Evolutionary conservation across 306 rosid genomes (phyloP).

Genomic region (Abrus precatorius): DNA sequence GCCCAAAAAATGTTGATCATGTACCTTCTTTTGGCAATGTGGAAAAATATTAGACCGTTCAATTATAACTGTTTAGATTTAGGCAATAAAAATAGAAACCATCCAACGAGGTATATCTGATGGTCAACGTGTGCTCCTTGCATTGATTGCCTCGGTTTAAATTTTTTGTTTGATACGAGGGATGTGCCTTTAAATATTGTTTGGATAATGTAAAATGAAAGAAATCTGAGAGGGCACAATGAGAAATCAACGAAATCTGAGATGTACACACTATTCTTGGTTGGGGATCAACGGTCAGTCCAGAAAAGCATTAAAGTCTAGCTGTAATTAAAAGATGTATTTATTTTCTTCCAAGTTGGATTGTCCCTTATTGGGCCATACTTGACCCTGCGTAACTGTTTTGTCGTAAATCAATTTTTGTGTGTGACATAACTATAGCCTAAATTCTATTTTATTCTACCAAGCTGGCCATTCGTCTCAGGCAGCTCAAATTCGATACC

Average conservation of each 20-base stretch:
- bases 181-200: not conserved
- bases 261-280: too few species aligned
- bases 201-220: not conserved
- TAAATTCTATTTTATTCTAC: not conserved
- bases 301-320: not conserved
- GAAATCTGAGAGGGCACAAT: not conserved
- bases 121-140: not conserved
- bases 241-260: too few species aligned
- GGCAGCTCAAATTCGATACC: not conserved
- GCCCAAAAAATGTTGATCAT: not conserved
- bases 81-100: constrained; percentile 13
- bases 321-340: too few species aligned
- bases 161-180: not conserved
- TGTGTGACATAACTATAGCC: too few species aligned
- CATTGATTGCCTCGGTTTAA: not conserved
- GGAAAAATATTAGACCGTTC: not conserved
- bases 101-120: not conserved
- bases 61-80: not conserved
- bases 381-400: too few species aligned
- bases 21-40: not conserved
- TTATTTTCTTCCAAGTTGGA: not conserved
- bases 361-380: not conserved
- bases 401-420: too few species aligned
- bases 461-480: not conserved
- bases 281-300: too few species aligned